These are phyloP conservation scores for Luffa aegyptiaca DNA, from an alignment of 306 rosid species.

Conservation along the genomic window DNA sequence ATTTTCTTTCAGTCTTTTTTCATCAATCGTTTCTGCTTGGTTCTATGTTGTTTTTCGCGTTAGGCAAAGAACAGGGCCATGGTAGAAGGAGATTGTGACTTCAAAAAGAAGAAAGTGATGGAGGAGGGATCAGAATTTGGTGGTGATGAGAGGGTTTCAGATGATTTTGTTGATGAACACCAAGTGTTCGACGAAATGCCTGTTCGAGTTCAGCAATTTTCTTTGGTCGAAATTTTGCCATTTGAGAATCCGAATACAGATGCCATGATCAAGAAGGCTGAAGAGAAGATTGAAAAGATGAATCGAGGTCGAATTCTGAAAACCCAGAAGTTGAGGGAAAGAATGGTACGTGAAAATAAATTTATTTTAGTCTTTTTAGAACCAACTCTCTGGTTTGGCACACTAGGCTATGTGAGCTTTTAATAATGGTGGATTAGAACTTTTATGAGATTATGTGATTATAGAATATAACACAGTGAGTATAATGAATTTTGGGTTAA, in stretches of 20 bases:
- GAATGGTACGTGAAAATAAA: background rate
- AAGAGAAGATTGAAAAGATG: background rate
- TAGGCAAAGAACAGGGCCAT: background rate
- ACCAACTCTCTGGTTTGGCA: background rate
- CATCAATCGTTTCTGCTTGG: background rate
- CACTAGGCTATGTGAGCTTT: background rate
- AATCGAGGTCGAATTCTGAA: background rate
- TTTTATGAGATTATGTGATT: background rate
- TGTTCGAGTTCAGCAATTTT: background rate
- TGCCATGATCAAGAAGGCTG: slow-evolving; percentile 3
- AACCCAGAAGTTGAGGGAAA: background rate
- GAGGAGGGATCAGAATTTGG: background rate
- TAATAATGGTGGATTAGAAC: background rate
- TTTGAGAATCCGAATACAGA: background rate
- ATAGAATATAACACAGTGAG: background rate
- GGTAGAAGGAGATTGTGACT: background rate
- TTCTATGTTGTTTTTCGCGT: background rate
- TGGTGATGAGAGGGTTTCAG: background rate
- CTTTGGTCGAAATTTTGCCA: background rate
- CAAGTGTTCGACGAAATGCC: slow-evolving; percentile 4
- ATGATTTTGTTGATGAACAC: background rate
- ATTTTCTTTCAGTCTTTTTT: background rate
- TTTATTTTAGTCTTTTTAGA: background rate
- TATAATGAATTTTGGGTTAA: background rate
- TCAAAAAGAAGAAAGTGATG: too few relatives aligned